A percentile compares a stretch with the other conserved stretches of the same genome.
phyloP scores from a whole-genome alignment of 306 rosid species.

The Cucurbita pepo region DNA sequence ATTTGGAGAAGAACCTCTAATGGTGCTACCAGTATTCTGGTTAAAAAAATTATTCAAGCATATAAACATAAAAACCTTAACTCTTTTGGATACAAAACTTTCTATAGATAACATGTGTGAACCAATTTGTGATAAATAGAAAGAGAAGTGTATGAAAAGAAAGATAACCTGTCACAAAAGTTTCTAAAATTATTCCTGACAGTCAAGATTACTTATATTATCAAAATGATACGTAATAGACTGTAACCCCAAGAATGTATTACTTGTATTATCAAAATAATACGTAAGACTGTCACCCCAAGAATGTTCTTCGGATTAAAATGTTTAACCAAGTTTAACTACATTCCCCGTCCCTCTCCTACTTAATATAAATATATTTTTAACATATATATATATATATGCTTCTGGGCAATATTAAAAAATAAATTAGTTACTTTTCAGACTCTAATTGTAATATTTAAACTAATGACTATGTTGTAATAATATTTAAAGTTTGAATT shows the following conservation, averaged over 20 bases:
- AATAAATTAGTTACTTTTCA: too few relatives aligned
- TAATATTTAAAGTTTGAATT: too few relatives aligned
- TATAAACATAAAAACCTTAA: neutral
- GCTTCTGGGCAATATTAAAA: too few relatives aligned
- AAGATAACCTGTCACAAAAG: neutral
- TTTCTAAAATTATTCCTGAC: neutral
- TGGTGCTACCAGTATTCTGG: slow-evolving; percentile 33
- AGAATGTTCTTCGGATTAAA: neutral
- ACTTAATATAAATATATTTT: too few relatives aligned
- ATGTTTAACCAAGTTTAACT: neutral
- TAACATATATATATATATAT: too few relatives aligned
- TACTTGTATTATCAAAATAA: neutral
- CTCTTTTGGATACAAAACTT: neutral
- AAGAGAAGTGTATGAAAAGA: neutral
- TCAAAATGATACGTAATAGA: neutral
- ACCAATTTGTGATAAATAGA: neutral
- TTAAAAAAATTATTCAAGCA: slow-evolving; percentile 2
- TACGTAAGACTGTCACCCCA: neutral
- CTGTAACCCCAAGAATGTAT: neutral
- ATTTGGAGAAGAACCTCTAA: slow-evolving; percentile 58
- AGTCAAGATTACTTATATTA: neutral
- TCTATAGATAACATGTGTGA: neutral
- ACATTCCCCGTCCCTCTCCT: too few relatives aligned
- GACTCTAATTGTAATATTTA: too few relatives aligned
- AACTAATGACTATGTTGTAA: too few relatives aligned